phyloP scores from a whole-genome alignment of 805 yeast genomes.

The Pichia nanzhaoensis region DNA sequence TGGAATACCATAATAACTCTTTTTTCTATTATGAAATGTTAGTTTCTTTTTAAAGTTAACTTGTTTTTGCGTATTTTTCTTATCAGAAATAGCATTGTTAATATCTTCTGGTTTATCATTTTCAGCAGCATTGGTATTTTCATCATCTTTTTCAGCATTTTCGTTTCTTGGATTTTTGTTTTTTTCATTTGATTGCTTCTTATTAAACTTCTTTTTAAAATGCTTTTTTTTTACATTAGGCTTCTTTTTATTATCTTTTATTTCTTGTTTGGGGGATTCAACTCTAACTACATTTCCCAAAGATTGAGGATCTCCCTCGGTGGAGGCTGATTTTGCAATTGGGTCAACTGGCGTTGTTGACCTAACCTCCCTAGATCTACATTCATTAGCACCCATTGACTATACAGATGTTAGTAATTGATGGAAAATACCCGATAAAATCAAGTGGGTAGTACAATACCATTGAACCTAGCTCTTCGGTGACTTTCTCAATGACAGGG shows the following conservation, averaged over 20 bases:
- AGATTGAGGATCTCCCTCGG: too few relatives aligned
- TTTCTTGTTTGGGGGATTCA: too few relatives aligned
- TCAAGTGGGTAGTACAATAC: background rate
- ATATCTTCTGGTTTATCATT: too few relatives aligned
- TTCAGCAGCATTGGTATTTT: too few relatives aligned
- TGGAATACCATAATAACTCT: background rate
- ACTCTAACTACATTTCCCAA: too few relatives aligned
- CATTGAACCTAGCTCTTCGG: conserved; percentile 3
- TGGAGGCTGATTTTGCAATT: too few relatives aligned
- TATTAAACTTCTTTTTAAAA: background rate
- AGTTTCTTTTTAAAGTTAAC: too few relatives aligned
- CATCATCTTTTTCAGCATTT: background rate
- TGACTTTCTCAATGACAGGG: conserved; percentile 1
- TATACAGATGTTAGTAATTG: background rate
- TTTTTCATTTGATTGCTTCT: background rate
- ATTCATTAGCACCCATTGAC: too few relatives aligned
- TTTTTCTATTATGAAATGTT: background rate
- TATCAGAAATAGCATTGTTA: too few relatives aligned
- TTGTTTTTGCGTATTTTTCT: too few relatives aligned
- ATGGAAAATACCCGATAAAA: background rate
- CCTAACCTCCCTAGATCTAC: too few relatives aligned
- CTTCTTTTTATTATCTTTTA: background rate
- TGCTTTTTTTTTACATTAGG: background rate
- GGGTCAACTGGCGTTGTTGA: too few relatives aligned
- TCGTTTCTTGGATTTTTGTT: background rate